These are phyloP conservation scores for Fusarium brachygibbosum DNA, from an alignment of 2,329 filamentous ascomycete genomes.

Conservation along the genomic window DNA sequence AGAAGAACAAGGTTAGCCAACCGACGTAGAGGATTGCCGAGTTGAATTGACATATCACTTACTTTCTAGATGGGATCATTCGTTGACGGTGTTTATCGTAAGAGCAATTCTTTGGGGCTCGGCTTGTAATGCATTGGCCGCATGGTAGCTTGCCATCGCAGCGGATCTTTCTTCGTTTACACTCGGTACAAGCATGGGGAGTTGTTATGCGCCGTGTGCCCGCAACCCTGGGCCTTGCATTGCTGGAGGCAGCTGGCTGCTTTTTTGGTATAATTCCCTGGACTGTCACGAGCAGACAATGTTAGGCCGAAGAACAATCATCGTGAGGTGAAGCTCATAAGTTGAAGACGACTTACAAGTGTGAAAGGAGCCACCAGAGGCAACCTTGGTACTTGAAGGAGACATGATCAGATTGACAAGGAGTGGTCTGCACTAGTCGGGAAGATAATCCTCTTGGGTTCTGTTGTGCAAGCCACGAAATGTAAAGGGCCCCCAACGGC, in stretches of 20 bases:
- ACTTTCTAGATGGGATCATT: slow-evolving; percentile 84
- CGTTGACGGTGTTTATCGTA: slow-evolving; percentile 85
- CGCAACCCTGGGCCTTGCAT: slow-evolving; percentile 56
- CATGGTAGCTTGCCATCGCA: slow-evolving; percentile 87
- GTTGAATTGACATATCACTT: slow-evolving; percentile 51
- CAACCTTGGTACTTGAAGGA: slow-evolving; percentile 62
- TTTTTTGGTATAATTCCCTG: slow-evolving; percentile 67
- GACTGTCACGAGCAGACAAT: slow-evolving; percentile 51
- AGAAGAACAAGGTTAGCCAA: slow-evolving; percentile 24
- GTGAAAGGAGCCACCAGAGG: slow-evolving; percentile 56
- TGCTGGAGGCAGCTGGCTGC: slow-evolving; percentile 55
- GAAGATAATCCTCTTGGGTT: slow-evolving; percentile 18
- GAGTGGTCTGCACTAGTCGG: slow-evolving; percentile 30
- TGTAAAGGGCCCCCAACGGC: slow-evolving; percentile 35
- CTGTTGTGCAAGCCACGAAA: slow-evolving; percentile 32
- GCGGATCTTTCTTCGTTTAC: slow-evolving; percentile 84
- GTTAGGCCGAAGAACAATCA: slow-evolving; percentile 15
- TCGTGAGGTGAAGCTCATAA: neutral
- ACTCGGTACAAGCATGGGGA: slow-evolving; percentile 78
- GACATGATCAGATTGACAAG: slow-evolving; percentile 46
- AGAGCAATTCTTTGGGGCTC: slow-evolving; percentile 81
- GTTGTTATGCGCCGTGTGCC: slow-evolving; percentile 66
- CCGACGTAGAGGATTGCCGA: slow-evolving; percentile 2
- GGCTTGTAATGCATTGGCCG: slow-evolving; percentile 84
- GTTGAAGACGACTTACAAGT: slow-evolving; percentile 41